Conservation (phyloP, 805 yeast genomes). For the Komagataella ulmi region DNA sequence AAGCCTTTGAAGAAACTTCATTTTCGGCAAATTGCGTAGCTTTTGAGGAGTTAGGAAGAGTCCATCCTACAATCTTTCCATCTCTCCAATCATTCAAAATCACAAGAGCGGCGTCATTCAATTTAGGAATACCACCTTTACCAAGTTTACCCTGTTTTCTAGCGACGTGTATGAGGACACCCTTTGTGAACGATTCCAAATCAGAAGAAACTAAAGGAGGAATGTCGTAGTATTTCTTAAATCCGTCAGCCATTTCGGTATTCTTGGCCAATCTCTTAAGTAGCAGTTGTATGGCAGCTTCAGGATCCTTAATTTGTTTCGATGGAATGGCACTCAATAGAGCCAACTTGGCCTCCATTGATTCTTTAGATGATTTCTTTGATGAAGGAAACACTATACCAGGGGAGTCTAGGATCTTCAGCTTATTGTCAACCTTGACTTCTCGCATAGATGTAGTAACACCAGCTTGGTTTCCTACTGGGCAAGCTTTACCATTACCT, state of each 20-base stretch:
- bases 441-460: constrained; percentile 87
- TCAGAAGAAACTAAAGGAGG: constrained; percentile 70
- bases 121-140: constrained; percentile 85
- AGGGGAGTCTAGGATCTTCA: constrained; percentile 87
- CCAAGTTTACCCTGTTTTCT: constrained; percentile 87
- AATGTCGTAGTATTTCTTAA: constrained; percentile 59
- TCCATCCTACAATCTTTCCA: constrained; percentile 89
- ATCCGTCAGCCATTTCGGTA: constrained; percentile 62
- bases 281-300: constrained; percentile 65
- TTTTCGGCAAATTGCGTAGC: constrained; percentile 24
- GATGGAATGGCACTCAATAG: constrained; percentile 84
- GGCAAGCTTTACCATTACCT: constrained; percentile 66
- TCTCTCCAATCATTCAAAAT: constrained; percentile 95
- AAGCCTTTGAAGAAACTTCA: constrained; percentile 22
- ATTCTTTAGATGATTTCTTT: constrained; percentile 32
- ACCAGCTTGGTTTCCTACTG: constrained; percentile 97
- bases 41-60: constrained; percentile 41
- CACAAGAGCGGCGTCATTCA: constrained; percentile 70
- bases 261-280: constrained; percentile 66
- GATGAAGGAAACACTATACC: constrained; percentile 85
- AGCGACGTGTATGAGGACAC: constrained; percentile 83
- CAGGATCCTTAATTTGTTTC: constrained; percentile 72
- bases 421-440: constrained; percentile 81
- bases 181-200: constrained; percentile 69
- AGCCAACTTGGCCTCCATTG: constrained; percentile 81